phyloP scores from a whole-genome alignment of 345 rosid genomes.

The Murraya koenigii region DNA sequence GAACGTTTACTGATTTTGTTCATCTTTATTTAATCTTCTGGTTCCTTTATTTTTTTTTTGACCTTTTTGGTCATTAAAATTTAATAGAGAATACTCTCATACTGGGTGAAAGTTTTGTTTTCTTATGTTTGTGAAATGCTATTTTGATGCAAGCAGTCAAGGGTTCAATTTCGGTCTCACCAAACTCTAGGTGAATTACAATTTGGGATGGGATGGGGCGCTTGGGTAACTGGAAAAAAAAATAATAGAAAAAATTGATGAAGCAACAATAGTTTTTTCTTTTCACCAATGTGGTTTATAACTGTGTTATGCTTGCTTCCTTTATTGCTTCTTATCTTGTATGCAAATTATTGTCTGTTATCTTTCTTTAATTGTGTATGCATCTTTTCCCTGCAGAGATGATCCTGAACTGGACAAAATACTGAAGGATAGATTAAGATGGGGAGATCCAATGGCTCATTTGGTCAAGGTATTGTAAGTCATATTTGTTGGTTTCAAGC shows the following conservation, averaged over 20 bases:
- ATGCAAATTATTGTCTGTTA: neutral
- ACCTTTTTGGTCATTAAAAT: neutral
- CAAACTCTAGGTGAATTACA: too few species aligned
- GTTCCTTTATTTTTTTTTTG: neutral
- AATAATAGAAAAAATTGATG: neutral
- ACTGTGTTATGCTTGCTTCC: neutral
- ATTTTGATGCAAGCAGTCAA: too few species aligned
- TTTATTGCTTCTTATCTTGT: neutral
- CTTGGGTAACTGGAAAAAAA: neutral
- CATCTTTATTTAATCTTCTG: neutral
- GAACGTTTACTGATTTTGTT: neutral
- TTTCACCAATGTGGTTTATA: neutral
- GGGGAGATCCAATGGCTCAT: constrained; percentile 98
- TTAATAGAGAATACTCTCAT: neutral
- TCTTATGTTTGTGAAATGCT: neutral
- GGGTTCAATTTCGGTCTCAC: too few species aligned
- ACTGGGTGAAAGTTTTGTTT: neutral
- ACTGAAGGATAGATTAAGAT: constrained; percentile 73
- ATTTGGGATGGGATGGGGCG: neutral
- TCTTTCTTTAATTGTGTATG: neutral
- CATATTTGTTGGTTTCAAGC: neutral
- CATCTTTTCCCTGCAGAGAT: constrained; percentile 49
- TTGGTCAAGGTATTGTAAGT: constrained; percentile 66
- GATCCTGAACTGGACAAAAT: constrained; percentile 87
- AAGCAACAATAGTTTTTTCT: neutral